A percentile compares a stretch with the other conserved stretches of the same genome.
These are phyloP conservation scores for Extremus antarcticus DNA, from an alignment of 495 filamentous ascomycete genomes.

Conservation along the genomic window DNA sequence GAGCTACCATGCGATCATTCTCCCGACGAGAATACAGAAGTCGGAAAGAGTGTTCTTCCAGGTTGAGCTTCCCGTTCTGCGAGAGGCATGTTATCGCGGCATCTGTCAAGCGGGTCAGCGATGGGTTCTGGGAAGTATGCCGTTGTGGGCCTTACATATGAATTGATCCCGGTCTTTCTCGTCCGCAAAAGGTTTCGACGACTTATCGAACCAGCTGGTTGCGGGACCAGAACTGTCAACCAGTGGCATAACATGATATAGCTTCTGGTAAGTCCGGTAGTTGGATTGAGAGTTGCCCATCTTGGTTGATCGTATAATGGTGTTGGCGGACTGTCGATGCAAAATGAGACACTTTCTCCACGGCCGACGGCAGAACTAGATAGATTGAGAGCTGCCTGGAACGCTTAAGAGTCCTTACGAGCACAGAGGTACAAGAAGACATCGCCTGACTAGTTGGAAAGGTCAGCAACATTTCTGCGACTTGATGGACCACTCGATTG, in stretches of 20 bases:
- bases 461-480: too few relatives aligned
- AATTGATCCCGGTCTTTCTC: conserved; percentile 13
- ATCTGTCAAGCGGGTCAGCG: background rate
- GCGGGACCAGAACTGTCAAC: background rate
- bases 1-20: conserved; percentile 8
- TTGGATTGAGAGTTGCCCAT: conserved; percentile 5
- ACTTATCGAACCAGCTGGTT: conserved; percentile 2
- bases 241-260: background rate
- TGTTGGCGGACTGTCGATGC: background rate
- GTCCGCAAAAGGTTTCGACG: conserved; percentile 1
- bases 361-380: background rate
- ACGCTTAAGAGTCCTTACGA: background rate
- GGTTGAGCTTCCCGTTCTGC: conserved; percentile 5
- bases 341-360: background rate
- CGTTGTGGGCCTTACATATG: conserved; percentile 1
- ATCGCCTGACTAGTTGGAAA: too few relatives aligned
- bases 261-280: background rate
- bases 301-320: background rate
- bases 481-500: too few relatives aligned
- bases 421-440: background rate
- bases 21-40: conserved; percentile 12
- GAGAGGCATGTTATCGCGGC: conserved; percentile 3
- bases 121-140: background rate
- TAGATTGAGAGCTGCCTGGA: background rate
- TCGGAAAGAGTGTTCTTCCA: conserved; percentile 8